Evolutionary conservation across 148 eudicot species (phyloP).

Genomic region (Rhododendron ferrugineum): DNA sequence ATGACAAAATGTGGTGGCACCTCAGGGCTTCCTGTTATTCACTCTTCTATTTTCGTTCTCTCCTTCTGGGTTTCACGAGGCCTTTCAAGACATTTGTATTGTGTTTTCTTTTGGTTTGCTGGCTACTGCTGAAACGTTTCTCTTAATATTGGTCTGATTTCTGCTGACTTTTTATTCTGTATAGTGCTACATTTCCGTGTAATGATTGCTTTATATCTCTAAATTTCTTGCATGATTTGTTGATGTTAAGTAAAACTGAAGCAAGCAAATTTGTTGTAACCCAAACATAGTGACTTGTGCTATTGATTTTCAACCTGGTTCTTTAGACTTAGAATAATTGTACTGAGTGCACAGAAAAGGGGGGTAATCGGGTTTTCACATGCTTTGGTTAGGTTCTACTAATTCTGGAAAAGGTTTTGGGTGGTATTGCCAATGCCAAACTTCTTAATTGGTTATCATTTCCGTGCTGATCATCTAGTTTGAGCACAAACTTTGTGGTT

Average conservation of each 20-base stretch:
- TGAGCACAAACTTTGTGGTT: slow-evolving; percentile 13
- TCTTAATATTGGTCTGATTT: background rate
- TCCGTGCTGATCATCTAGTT: background rate
- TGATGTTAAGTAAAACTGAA: background rate
- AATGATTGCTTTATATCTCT: background rate
- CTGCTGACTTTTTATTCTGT: background rate
- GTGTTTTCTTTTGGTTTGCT: background rate
- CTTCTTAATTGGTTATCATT: background rate
- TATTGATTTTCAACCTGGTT: background rate
- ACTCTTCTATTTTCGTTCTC: background rate
- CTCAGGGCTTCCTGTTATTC: background rate
- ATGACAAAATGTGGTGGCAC: background rate
- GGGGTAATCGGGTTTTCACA: background rate
- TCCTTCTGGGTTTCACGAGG: background rate
- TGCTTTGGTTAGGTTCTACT: background rate
- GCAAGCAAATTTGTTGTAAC: background rate
- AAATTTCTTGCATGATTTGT: background rate
- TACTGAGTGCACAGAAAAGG: background rate
- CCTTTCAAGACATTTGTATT: background rate
- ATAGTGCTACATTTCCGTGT: background rate
- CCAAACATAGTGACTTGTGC: background rate
- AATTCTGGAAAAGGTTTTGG: background rate
- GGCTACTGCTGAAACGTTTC: background rate
- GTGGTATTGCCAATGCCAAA: background rate
- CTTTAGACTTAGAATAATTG: background rate